These are phyloP conservation scores for Tetrastigma voinierianum DNA, from an alignment of 164 flowering plant species.

Conservation along the genomic window DNA sequence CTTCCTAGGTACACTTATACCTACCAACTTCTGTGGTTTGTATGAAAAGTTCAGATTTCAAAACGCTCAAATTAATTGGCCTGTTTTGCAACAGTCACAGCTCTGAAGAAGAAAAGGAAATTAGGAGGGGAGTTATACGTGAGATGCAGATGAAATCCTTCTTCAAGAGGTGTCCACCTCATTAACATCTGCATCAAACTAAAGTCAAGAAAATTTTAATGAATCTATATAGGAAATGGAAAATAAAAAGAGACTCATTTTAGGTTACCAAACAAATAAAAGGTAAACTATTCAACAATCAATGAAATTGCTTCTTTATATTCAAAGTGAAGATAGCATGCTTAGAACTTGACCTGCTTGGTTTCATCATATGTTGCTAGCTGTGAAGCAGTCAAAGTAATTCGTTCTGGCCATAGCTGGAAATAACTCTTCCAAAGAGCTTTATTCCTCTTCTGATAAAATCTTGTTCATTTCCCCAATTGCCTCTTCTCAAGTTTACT, in stretches of 20 bases:
- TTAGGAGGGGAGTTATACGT: conserved; percentile 40
- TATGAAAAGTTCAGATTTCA: too few relatives aligned
- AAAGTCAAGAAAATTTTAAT: conserved; percentile 5
- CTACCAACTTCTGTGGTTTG: too few relatives aligned
- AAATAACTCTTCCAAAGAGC: conserved; percentile 97
- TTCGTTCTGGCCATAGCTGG: conserved; percentile 93
- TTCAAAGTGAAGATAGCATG: conserved; percentile 30
- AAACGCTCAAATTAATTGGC: too few relatives aligned
- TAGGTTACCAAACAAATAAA: conserved; percentile 8
- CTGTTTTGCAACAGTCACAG: too few relatives aligned
- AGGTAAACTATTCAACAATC: conserved; percentile 9
- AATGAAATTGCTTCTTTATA: conserved; percentile 26
- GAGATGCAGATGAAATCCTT: conserved; percentile 86
- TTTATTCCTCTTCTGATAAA: conserved; percentile 58
- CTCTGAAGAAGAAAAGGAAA: background rate
- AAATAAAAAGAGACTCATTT: background rate
- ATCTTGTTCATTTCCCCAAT: conserved; percentile 56
- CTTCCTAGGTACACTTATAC: too few relatives aligned
- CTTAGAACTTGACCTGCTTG: conserved; percentile 71
- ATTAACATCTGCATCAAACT: conserved; percentile 48
- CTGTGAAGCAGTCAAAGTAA: conserved; percentile 89
- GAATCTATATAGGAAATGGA: background rate
- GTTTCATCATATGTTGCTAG: conserved; percentile 94
- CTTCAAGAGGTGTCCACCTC: conserved; percentile 66
- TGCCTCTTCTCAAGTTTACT: conserved; percentile 34